Conservation (phyloP, 1,284 basidiomycete species). For the Ganoderma boninense region DNA sequence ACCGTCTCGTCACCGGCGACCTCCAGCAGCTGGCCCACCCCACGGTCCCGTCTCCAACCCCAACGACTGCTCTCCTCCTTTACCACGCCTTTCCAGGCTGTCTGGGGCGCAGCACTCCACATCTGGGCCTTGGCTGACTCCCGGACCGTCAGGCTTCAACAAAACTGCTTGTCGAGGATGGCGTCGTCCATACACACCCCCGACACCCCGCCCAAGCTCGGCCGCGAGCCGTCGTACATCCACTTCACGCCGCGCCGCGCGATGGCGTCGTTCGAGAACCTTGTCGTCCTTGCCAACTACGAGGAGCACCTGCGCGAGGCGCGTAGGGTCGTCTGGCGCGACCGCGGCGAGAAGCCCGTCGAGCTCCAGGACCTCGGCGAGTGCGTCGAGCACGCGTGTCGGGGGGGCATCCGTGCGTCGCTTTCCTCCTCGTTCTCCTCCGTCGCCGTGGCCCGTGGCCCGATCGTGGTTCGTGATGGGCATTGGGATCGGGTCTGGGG, state of each 20-base stretch:
- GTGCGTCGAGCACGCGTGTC: slow-evolving; percentile 77
- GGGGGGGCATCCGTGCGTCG: slow-evolving; percentile 81
- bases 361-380: slow-evolving; percentile 75
- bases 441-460: too few species aligned
- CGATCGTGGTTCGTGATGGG: too few species aligned
- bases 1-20: slow-evolving; percentile 1
- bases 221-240: slow-evolving; percentile 44
- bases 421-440: not conserved
- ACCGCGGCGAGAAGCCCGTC: slow-evolving; percentile 78
- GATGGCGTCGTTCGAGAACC: slow-evolving; percentile 80
- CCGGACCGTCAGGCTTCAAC: slow-evolving; percentile 1
- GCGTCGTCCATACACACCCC: slow-evolving; percentile 31
- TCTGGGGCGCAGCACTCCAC: not conserved
- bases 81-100: not conserved
- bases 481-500: too few species aligned
- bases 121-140: slow-evolving; percentile 1
- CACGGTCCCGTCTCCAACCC: slow-evolving; percentile 4
- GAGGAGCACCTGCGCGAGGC: slow-evolving; percentile 76
- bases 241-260: slow-evolving; percentile 61
- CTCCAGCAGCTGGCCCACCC: not conserved
- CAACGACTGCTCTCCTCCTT: not conserved
- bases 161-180: slow-evolving; percentile 12
- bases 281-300: slow-evolving; percentile 82
- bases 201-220: slow-evolving; percentile 30
- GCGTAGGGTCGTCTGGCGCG: slow-evolving; percentile 84